phyloP scores from a whole-genome alignment of 345 rosid genomes.

The Anacardium occidentale region DNA sequence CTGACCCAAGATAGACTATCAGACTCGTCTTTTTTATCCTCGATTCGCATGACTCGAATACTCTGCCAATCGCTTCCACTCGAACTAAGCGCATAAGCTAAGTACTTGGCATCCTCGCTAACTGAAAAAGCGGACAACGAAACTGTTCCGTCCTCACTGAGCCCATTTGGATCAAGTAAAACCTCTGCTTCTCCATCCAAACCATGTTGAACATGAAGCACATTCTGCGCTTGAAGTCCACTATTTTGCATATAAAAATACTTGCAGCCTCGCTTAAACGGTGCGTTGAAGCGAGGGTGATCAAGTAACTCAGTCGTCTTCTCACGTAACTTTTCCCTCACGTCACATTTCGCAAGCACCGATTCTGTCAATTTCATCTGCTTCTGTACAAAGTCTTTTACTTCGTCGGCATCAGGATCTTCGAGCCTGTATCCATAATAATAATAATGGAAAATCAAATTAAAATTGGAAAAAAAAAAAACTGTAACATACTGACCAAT shows the following conservation, averaged over 20 bases:
- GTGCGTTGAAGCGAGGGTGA: slow-evolving; percentile 76
- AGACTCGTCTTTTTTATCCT: slow-evolving; percentile 59
- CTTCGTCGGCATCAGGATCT: slow-evolving; percentile 83
- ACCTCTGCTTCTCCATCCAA: slow-evolving; percentile 73
- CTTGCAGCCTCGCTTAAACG: slow-evolving; percentile 59
- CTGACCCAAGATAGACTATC: slow-evolving; percentile 85
- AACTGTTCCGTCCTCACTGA: slow-evolving; percentile 87
- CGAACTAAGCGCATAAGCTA: slow-evolving; percentile 76
- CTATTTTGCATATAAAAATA: slow-evolving; percentile 81
- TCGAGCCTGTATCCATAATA: slow-evolving; percentile 63
- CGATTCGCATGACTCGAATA: slow-evolving; percentile 60
- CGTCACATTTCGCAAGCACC: slow-evolving; percentile 56
- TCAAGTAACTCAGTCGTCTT: slow-evolving; percentile 66
- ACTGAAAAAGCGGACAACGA: slow-evolving; percentile 49
- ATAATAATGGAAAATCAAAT: background rate
- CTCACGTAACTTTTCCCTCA: slow-evolving; percentile 56
- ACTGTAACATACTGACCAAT: too few relatives aligned
- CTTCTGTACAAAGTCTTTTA: slow-evolving; percentile 64
- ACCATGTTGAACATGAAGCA: slow-evolving; percentile 76
- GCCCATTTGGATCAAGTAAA: slow-evolving; percentile 81
- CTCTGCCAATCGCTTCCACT: slow-evolving; percentile 98
- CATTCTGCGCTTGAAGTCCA: slow-evolving; percentile 84
- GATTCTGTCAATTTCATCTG: slow-evolving; percentile 67
- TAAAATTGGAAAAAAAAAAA: too few relatives aligned
- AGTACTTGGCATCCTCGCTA: slow-evolving; percentile 71